Base-by-base conservation (phyloP, 2,329 filamentous ascomycete species). In the Talaromyces sp. region DNA sequence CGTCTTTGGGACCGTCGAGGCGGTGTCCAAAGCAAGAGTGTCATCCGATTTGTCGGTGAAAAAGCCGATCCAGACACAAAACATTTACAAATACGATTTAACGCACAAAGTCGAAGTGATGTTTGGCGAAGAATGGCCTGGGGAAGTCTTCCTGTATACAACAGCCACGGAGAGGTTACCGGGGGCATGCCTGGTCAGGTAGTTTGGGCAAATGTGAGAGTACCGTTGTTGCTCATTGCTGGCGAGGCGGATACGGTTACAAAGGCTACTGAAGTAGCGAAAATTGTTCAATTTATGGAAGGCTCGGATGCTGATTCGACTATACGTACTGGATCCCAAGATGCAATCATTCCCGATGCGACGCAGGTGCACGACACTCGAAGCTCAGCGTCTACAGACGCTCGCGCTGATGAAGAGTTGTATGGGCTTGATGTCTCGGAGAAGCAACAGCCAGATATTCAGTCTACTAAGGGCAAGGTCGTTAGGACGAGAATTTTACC, bases 41-140 rank as follows among this genome's bases (percentile, higher is more conserved):
- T 98, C 6, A 81, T 80, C 58, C 87, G 93, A 17, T 94, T 97
- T 74, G 89, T 81, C 2, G 80, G 80, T 22, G 71, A 72, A 38
- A 72, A 73, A 68, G 79, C 78, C 54, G 77, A 80, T 54, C 68
- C 72, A 8, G 76, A 80, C 66, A 79, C 79, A 2, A 77, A 76
- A 68, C 77, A 75, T 58, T 73, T 79, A 43, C 81, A 83, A 69
- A 72, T 80, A 38, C 74, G 76, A 43, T 83, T 77, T 79, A 98
- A 98, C 75, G 84, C 85, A 66, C 92, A 97, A 75, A 97, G 92
- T 68, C 87, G 85, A 69, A 95, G 93, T 0, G 84, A 89, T 0
- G 91, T 95, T 0, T 97, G 91, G 85, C 87, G 91, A 69, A 87
- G 92, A 45, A 93, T 96, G 88, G 88, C 89, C 0, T 88, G 84